Base-by-base conservation (phyloP, 257 asterid species). In the Solanum chmielewskii region DNA sequence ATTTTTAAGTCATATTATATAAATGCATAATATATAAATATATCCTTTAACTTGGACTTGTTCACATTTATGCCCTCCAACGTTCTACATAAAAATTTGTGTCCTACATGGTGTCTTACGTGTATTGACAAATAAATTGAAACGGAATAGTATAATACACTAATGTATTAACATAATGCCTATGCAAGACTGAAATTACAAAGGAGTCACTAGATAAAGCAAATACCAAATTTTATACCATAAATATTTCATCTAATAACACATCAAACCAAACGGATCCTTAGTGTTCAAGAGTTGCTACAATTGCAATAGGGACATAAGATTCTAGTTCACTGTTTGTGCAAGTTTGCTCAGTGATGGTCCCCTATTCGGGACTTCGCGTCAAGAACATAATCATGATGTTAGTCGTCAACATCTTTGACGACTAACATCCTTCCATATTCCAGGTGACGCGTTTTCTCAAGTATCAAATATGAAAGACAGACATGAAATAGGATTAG, bases 11-110 rank as follows among this genome's bases (percentile, higher is more conserved):
- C 3, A 41, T 39, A 7, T 9, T 41, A 41, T 41, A 41, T 1
- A 1, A 33, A 33, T 5, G 35, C 35, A 33, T 33, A 33, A 33
- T 33, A 33, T 0, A 33, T 33, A 33, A 33, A 33, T 33, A 33
- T 4, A 1, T 33, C 5, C 0, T 33, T 0, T 33, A 33, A 33
- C 5, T 33, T 33, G 1, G 5, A 33, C 0, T 33, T 33, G 35
- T 33, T 33, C 5, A 33, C 35, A 33, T 33, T 33, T 33, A 33
- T 33, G 35, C 0, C 35, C 35, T 33, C 35, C 35, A 33, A 33
- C 35, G 35, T 33, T 4, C 35, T 33, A 33, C 1, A 4, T 33
- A 0, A 33, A 33, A 33, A 33, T 33, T 33, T 33, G 5, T 33
- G 5, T 33, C 35, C 5, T 33, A 33, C 5, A 33, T 33, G 35